Evolutionary conservation across 2,329 filamentous ascomycete genomes (phyloP), one percentile per base, ranked within the genome.

Genomic region (Aspergillus amoenus): DNA sequence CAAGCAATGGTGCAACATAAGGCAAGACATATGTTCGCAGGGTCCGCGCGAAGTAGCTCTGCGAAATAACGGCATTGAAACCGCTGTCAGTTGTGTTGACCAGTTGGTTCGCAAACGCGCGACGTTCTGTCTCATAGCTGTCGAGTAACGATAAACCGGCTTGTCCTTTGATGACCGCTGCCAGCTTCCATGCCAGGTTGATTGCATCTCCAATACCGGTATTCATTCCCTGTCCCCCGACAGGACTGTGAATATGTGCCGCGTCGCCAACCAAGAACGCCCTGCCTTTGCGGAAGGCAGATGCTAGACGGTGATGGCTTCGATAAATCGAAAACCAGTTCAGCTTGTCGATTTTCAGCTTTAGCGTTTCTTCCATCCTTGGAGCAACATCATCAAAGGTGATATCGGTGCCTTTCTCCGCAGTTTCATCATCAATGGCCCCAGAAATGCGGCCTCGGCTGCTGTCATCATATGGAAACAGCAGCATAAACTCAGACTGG

Each of bases 151-250:
- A 61, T 9, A 76, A 66, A 11, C 68, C 68, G 2, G 72, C 74
- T 2, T 70, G 58, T 6, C 74, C 68, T n/a, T 73, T 71, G 1
- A 81, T 65, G 4, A 79, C 79, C 1, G 76, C 70, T 0, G 79
- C 75, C 2, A 85, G 70, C 61, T 84, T 84, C 81, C 82, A 84
- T 21, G 78, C 79, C 0, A 85, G 70, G 55, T 84, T 84, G 30
- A 80, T 72, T 0, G 80, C 78, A 55, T 84, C 82, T 22, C 81
- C 78, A 18, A 85, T 75, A 0, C 82, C 82, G 0, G 81, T 81
- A 63, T 85, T 85, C 79, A 85, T 81, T 1, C 83, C 83, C 63
- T 84, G 82, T 0, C 81, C 84, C 2, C 82, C 83, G 0, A 79
- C 78, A 0, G 81, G 81, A 39, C 75, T 81, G 58, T 85, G 82